Conservation (phyloP, 495 filamentous ascomycete species). For the Neurospora intermedia region DNA sequence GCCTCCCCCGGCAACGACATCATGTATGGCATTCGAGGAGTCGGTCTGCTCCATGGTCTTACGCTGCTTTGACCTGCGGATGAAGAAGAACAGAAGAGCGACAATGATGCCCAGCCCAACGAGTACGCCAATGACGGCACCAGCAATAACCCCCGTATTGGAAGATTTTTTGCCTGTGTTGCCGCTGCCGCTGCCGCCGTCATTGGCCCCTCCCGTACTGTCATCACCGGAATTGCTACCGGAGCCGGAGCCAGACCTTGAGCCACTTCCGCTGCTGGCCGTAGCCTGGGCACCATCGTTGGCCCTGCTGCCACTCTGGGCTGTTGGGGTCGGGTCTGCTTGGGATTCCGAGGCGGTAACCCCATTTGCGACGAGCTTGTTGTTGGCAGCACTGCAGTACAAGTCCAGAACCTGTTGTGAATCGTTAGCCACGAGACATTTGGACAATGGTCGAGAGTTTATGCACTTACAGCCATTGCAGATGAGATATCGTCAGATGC, state of each 20-base stretch:
- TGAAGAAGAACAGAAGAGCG: conserved; percentile 25
- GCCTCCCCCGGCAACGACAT: conserved; percentile 3
- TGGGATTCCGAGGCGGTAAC: conserved; percentile 27
- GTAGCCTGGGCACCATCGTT: conserved; percentile 10
- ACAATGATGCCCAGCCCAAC: conserved; percentile 23
- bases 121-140: conserved; percentile 27
- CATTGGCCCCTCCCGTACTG: conserved; percentile 2
- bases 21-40: neutral
- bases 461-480: conserved; percentile 15
- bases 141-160: conserved; percentile 20
- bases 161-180: neutral
- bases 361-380: conserved; percentile 23
- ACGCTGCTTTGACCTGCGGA: conserved; percentile 5
- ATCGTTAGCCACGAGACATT: neutral
- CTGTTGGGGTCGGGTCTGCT: conserved; percentile 3
- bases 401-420: conserved; percentile 24
- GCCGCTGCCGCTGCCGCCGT: neutral
- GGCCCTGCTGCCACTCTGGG: conserved; percentile 1
- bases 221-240: conserved; percentile 1
- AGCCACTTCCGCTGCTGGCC: conserved; percentile 5
- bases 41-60: neutral
- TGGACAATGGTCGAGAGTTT: neutral
- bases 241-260: conserved; percentile 2
- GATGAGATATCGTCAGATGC: conserved; percentile 36
- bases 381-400: conserved; percentile 39